Evolutionary conservation across 192 early-diverging fungal species (phyloP), one percentile per base, ranked within the genome.

Genomic region (Glomus cerebriforme): DNA sequence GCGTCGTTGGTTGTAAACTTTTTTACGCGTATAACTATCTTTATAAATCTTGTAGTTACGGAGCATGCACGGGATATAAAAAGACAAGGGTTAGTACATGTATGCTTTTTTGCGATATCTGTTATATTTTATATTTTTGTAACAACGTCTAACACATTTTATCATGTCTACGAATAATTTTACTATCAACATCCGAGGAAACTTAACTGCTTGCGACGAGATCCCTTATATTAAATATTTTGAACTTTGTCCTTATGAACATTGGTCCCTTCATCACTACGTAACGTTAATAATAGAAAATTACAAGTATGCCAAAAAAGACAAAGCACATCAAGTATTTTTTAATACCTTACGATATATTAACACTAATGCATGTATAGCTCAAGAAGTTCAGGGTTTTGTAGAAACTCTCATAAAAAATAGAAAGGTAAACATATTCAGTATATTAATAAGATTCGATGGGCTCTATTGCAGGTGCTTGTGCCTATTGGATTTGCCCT

Each of bases 331-430:
- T 71, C 19, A 24, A 22, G 1, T 70, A n/a, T 70, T 70, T 70
- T 70, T 24, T 70, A 8, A 24, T 2, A 71, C 39, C 1, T 7
- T 39, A 7, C 0, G 8, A 7, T 9, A 19, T 27, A 5, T 27
- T 63, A 63, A 27, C 15, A 63, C 7, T 63, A 1, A 63, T 22
- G 0, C 2, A 29, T 62, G 10, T 62, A 22, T 22, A 29, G 7
- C 17, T 8, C 9, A 63, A 63, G 17, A 63, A 63, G 2, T 63
- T 22, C 7, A 17, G 15, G 19, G 45, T 71, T 0, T 71, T 5
- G 69, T 37, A n/a, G 37, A 71, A 43, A 70, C 22, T 7, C 37
- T 71, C 27, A 71, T 71, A n/a, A 71, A 71, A 43, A 71, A 47
- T 47, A 71, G 22, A 43, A 71, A 47, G 12, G 69, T 71, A 71